Evolutionary conservation across 2,329 filamentous ascomycete species (phyloP).

Genomic region (Aspergillus fructus): DNA sequence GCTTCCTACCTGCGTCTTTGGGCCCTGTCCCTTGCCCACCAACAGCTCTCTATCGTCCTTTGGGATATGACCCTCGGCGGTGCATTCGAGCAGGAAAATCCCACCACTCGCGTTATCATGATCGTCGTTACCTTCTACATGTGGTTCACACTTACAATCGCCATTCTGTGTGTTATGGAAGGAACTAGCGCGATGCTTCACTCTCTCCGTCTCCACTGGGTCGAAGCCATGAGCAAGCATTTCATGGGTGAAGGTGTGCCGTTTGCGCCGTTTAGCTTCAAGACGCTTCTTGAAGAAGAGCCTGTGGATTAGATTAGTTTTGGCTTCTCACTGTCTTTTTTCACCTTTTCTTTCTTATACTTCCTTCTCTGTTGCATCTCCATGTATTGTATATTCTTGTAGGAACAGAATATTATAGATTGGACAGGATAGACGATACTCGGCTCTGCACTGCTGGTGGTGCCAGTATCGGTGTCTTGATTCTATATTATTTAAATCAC

Average conservation of each 20-base stretch:
- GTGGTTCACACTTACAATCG: slow-evolving; percentile 84
- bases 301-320: slow-evolving; percentile 41
- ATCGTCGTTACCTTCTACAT: slow-evolving; percentile 79
- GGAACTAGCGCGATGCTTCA: slow-evolving; percentile 95
- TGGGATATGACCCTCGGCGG: slow-evolving; percentile 93
- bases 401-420: background rate
- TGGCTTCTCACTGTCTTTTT: slow-evolving; percentile 8
- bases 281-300: slow-evolving; percentile 79
- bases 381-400: slow-evolving; percentile 12
- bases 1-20: slow-evolving; percentile 98
- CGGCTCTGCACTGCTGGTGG: background rate
- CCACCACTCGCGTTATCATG: slow-evolving; percentile 71
- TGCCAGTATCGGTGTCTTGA: background rate
- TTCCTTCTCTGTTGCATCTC: background rate
- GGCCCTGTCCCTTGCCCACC: slow-evolving; percentile 95
- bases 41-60: slow-evolving; percentile 92
- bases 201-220: slow-evolving; percentile 88
- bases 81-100: slow-evolving; percentile 64
- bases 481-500: background rate
- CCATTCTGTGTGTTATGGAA: slow-evolving; percentile 89
- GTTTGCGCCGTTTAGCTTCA: slow-evolving; percentile 88
- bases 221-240: slow-evolving; percentile 97
- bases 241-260: slow-evolving; percentile 86
- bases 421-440: background rate
- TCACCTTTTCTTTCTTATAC: slow-evolving; percentile 8